Base-by-base conservation (phyloP, 805 yeast genomes). In the Sugiyamaella marilandica region DNA sequence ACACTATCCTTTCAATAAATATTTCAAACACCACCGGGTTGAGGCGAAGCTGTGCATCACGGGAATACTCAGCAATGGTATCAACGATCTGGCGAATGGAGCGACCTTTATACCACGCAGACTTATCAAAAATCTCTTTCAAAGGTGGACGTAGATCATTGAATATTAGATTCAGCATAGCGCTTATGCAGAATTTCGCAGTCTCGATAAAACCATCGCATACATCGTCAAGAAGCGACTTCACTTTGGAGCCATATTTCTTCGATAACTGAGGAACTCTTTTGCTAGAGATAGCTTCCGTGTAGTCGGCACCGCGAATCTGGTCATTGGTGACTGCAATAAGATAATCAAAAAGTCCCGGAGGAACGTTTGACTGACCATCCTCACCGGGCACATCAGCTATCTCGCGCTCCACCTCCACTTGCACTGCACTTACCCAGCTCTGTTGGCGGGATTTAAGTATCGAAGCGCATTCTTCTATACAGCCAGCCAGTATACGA, bases 261-360 rank as follows among this genome's bases (percentile, higher is more conserved):
- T 82, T 83, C 37, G 84, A 76, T 41, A 88, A 85, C 62, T 81
- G 74, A n/a, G 79, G 81, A 19, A 81, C 79, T 60, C 84, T 77
- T 54, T 84, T 77, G 47, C 80, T 80, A 5, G 85, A 77, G 52
- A 87, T 82, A 21, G 86, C 85, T 57, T 86, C 94, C 1, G 84
- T 71, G 57, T 80, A 80, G 59, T 81, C 84, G 2, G 86, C 85
- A 13, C 84, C 84, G 56, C 82, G 75, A 72, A 83, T 80, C 68
- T 86, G 95, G 59, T 91, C 94, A 68, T 89, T 89, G 2, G 91
- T 92, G 14, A 87, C 75, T 0, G 96, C 96, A 13, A 87, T 79
- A 49, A 87, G 69, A 68, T 89, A 89, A 62, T 89, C 96, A 37
- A 84, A 74, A 31, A 89, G 71, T 1, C 96, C 97, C 21, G 87